phyloP scores from a whole-genome alignment of 1,139 yeast species.

The Taphrina communis region DNA sequence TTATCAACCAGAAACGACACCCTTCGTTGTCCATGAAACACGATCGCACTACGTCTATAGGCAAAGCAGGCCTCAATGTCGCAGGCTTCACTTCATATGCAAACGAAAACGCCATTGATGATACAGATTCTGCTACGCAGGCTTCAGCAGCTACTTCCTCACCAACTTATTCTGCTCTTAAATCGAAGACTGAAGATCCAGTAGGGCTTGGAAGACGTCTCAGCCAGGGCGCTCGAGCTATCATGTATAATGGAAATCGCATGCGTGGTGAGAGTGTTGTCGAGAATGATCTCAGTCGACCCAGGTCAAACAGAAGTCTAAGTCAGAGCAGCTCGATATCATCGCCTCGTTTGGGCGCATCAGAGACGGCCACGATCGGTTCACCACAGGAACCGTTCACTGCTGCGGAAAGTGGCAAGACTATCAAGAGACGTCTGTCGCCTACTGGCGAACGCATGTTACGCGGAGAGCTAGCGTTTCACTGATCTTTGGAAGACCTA shows the following conservation, averaged over 20 bases:
- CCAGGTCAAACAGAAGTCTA: slow-evolving; percentile 6
- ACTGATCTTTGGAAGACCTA: not conserved
- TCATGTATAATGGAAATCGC: slow-evolving; percentile 40
- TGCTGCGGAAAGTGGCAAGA: slow-evolving; percentile 21
- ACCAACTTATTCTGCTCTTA: not conserved
- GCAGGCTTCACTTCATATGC: not conserved
- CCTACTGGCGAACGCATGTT: slow-evolving; percentile 39
- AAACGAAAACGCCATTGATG: slow-evolving; percentile 35
- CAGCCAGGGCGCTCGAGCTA: slow-evolving; percentile 40
- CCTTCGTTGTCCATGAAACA: slow-evolving; percentile 38
- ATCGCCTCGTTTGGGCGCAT: not conserved
- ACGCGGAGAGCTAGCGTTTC: slow-evolving; percentile 33
- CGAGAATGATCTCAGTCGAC: not conserved
- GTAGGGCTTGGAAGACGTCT: slow-evolving; percentile 36
- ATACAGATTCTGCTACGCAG: not conserved
- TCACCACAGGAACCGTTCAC: slow-evolving; percentile 4
- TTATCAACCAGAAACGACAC: slow-evolving; percentile 33
- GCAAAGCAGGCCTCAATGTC: slow-evolving; percentile 22
- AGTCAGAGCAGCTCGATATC: slow-evolving; percentile 19
- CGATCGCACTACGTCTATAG: slow-evolving; percentile 26
- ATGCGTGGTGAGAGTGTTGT: slow-evolving; percentile 32
- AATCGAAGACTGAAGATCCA: slow-evolving; percentile 29
- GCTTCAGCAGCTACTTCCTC: slow-evolving; percentile 1
- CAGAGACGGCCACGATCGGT: not conserved
- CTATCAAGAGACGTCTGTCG: slow-evolving; percentile 29